phyloP scores from a whole-genome alignment of 2,329 filamentous ascomycete species.

The Ceratocystis papillata region DNA sequence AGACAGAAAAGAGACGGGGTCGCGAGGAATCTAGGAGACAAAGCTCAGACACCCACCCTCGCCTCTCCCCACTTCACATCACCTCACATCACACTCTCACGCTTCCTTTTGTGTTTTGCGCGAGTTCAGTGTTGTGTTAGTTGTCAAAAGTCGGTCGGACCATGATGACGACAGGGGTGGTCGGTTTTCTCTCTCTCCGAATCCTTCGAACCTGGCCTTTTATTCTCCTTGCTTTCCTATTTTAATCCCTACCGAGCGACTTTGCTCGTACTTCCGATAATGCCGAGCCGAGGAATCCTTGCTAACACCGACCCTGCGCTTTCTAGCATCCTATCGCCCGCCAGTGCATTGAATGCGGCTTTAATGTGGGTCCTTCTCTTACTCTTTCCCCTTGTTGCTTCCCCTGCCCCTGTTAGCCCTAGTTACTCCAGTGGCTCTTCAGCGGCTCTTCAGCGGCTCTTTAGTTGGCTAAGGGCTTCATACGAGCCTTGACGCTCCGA shows the following conservation, averaged over 20 bases:
- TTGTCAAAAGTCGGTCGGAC: constrained; percentile 13
- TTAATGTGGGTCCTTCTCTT: constrained; percentile 48
- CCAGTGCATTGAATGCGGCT: constrained; percentile 80
- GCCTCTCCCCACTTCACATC: no score
- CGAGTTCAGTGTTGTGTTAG: constrained; percentile 6
- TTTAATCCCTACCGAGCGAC: not conserved
- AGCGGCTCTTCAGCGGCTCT: no score
- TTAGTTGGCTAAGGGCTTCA: no score
- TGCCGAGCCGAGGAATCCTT: constrained; percentile 19
- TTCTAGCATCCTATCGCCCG: constrained; percentile 27
- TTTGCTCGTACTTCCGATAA: constrained; percentile 13
- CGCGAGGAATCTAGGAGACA: not conserved
- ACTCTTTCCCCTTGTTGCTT: not conserved
- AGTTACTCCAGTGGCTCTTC: not conserved
- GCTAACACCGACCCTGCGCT: constrained; percentile 16
- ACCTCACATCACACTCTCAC: not conserved
- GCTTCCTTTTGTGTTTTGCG: constrained; percentile 1
- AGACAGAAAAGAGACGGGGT: not conserved
- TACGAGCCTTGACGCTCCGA: no score
- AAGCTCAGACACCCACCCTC: not conserved
- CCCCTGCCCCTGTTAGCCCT: not conserved
- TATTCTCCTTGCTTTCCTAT: not conserved
- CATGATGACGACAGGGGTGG: constrained; percentile 9
- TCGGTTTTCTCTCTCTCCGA: not conserved
- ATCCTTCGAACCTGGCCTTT: constrained; percentile 10